Base-by-base conservation (phyloP, 805 yeast species). In the Sungouiozyma intestinalis region DNA sequence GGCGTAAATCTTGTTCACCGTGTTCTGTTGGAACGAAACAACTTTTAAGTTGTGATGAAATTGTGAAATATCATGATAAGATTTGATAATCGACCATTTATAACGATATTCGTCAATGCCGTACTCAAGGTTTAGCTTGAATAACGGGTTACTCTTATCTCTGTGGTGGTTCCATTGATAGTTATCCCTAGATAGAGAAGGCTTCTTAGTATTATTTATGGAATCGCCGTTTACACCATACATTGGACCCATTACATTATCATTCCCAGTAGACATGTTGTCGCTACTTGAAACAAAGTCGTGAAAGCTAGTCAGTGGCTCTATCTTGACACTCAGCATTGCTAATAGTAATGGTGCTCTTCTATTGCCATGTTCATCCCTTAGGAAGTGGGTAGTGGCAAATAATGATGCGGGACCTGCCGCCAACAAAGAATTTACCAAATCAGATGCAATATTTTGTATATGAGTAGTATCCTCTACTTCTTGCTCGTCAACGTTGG, bases 291-390 rank as follows among this genome's bases (percentile, higher is more conserved):
- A 11, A 18, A 13, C 21, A 35, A 14, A 18, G 19, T 35, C 18
- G 5, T 35, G 27, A n/a, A 8, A 8, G 29, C 16, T 35, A 16
- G 11, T 77, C 79, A 35, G 72, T 62, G 58, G 62, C 36, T 51
- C 52, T 3, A 92, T 69, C 35, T 73, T 70, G 35, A 87, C 68
- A 4, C 85, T 81, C 18, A 92, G 55, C 60, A 87, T 74, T 15
- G 84, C 80, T 33, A 87, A 62, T 34, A 92, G 60, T 29, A 90
- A 68, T 1, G 98, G 96, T 0, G 95, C 92, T 46, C 95, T 74
- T 43, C 79, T 74, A 3, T 73, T 71, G 1, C 84, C 85, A 49
- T 72, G 74, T 45, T 85, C 95, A 58, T 87, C 96, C 41, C 76
- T 73, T 37, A 79, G 68, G 46, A 92, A 76, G 33, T 79, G 73